A percentile compares a stretch with the other conserved stretches of the same genome.
Conservation (phyloP, 768 basidiomycete species). For the Termitomyces eurrhizus region DNA sequence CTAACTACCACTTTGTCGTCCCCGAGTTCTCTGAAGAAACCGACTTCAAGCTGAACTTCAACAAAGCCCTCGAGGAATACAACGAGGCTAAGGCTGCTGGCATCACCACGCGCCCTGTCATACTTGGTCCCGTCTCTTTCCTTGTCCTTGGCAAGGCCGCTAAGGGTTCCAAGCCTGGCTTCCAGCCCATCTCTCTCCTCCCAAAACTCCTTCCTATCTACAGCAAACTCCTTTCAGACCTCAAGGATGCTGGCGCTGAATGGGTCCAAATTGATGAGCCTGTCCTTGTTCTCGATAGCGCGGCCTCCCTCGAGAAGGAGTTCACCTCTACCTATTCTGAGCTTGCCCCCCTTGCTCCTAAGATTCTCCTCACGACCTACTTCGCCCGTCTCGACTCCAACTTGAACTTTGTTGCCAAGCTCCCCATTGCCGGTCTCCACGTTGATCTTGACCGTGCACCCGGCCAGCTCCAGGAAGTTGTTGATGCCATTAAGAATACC, state of each 20-base stretch:
- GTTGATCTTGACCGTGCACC: constrained; percentile 96
- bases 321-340: constrained; percentile 79
- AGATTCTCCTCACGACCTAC: constrained; percentile 94
- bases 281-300: constrained; percentile 87
- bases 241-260: constrained; percentile 91
- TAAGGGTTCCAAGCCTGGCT: constrained; percentile 77
- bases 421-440: constrained; percentile 92
- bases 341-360: constrained; percentile 78
- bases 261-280: constrained; percentile 98
- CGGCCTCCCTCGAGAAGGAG: constrained; percentile 70
- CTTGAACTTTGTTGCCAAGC: constrained; percentile 82
- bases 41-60: constrained; percentile 92
- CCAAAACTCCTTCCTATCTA: constrained; percentile 89
- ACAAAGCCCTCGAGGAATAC: constrained; percentile 93
- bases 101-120: constrained; percentile 87
- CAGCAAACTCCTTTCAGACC: constrained; percentile 81
- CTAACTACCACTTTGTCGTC: constrained; percentile 98
- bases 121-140: constrained; percentile 95
- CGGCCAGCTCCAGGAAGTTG: constrained; percentile 76
- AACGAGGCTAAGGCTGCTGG: constrained; percentile 92
- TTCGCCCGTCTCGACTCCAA: constrained; percentile 96
- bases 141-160: constrained; percentile 88
- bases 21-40: constrained; percentile 89
- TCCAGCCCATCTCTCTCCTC: constrained; percentile 90
- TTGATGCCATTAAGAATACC: constrained; percentile 82